Evolutionary conservation across 768 basidiomycete genomes (phyloP).

Genomic region (Lactifluus hygrophoroides): DNA sequence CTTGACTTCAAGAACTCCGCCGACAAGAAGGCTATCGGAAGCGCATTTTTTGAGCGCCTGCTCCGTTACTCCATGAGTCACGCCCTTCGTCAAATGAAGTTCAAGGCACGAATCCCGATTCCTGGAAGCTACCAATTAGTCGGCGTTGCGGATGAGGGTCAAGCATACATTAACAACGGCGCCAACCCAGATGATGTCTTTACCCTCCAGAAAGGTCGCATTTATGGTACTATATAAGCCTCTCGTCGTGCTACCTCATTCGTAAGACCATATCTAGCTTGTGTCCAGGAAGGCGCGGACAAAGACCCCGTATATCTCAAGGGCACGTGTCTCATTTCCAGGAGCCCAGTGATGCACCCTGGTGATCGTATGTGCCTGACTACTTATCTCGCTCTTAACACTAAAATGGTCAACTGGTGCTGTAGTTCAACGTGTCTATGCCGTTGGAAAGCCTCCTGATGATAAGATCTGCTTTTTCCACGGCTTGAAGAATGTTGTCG

Average conservation of each 20-base stretch:
- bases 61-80: slow-evolving; percentile 38
- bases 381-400: neutral
- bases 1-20: slow-evolving; percentile 38
- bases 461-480: slow-evolving; percentile 4
- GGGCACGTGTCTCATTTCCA: slow-evolving; percentile 20
- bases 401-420: neutral
- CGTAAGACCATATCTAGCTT: neutral
- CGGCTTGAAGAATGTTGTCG: slow-evolving; percentile 2
- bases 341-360: slow-evolving; percentile 28
- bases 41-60: slow-evolving; percentile 48
- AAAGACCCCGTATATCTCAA: neutral
- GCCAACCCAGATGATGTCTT: slow-evolving; percentile 9
- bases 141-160: slow-evolving; percentile 75
- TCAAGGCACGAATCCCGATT: slow-evolving; percentile 63
- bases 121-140: slow-evolving; percentile 61
- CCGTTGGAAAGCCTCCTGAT: slow-evolving; percentile 24
- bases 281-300: neutral
- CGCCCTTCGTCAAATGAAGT: slow-evolving; percentile 49
- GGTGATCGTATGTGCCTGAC: slow-evolving; percentile 23
- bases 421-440: slow-evolving; percentile 21
- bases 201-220: slow-evolving; percentile 21
- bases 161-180: neutral
- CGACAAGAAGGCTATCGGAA: slow-evolving; percentile 38
- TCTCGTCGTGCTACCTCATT: neutral
- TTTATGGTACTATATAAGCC: neutral